Evolutionary conservation across 163 green algal species (phyloP), one percentile per base, ranked within the genome.

Genomic region (Scenedesmus sp.): DNA sequence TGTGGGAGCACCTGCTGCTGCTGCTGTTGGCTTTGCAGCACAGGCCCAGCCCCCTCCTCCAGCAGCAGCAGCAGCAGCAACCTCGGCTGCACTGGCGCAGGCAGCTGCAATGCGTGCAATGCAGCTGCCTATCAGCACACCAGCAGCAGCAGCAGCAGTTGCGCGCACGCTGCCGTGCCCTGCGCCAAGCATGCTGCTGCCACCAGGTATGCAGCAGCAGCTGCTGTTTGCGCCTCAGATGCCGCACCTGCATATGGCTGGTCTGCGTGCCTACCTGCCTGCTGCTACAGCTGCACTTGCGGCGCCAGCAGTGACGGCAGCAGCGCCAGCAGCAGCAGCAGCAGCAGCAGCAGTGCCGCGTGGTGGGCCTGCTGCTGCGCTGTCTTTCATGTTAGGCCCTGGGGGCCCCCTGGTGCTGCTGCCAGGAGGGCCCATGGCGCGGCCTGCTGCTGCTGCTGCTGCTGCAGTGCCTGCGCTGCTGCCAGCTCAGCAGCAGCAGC

Each of bases 401-500:
- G 23, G 70, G 23, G 23, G 70, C 8, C 34, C 6, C 8, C 1
- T 56, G 12, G 46, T 56, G 34, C 34, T 84, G 76, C 34, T 84
- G 76, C 34, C 34, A 77, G 83, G 57, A 12, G 67, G 23, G 52
- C 7, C 59, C 34, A 59, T 64, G 83, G 20, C n/a, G 13, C 20
- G 67, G 7, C 20, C 54, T 88, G n/a, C 83, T 46, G 57, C 83
- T 60, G 82, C 52, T 88, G 66, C 5, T 23, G 23, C 70, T 6
- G 70, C 23, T 52, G 70, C 52, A 18, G 1, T 79, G 70, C 70
- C 70, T 79, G 70, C 23, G 2, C 70, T 52, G 83, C 83, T 77
- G 83, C 83, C 76, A 46, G 34, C 34, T 57, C 46, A 77, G 57
- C 83, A 88, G 57, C 83, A 57, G 83, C 83, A 88, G 83, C 83